Conservation (phyloP, 257 asterid species). For the Primulina eburnea region DNA sequence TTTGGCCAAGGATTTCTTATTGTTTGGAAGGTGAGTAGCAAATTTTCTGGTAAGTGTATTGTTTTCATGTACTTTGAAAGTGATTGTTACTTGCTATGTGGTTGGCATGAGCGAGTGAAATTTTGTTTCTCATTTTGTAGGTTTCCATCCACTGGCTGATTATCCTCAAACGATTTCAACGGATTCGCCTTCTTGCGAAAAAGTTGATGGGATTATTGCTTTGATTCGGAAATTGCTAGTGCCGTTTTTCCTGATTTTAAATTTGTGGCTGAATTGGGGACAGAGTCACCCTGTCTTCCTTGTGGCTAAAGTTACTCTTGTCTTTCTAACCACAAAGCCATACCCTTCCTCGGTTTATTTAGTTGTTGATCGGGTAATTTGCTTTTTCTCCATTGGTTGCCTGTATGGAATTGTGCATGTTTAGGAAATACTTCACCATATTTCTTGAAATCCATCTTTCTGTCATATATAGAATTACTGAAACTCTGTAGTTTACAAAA, state of each 20-base stretch:
- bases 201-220: slow-evolving; percentile 17
- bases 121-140: slow-evolving; percentile 17
- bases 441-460: not conserved
- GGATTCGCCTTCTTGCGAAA: slow-evolving; percentile 24
- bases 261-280: slow-evolving; percentile 45
- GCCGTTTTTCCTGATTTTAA: slow-evolving; percentile 36
- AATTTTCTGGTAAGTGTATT: not conserved
- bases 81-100: not conserved
- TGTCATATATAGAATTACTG: not conserved
- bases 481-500: too few relatives aligned
- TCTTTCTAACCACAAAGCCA: slow-evolving; percentile 40
- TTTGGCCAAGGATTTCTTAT: slow-evolving; percentile 25
- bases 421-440: not conserved
- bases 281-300: slow-evolving; percentile 37
- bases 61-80: not conserved
- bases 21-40: slow-evolving; percentile 37
- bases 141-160: slow-evolving; percentile 27
- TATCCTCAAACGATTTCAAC: slow-evolving; percentile 14
- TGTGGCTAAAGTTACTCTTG: slow-evolving; percentile 35
- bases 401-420: not conserved
- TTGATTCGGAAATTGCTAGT: slow-evolving; percentile 34
- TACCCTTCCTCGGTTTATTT: slow-evolving; percentile 40
- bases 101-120: not conserved
- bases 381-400: slow-evolving; percentile 10
- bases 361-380: slow-evolving; percentile 41